Conservation (phyloP, 768 basidiomycete genomes). For the Neoboletus brunneissimus region DNA sequence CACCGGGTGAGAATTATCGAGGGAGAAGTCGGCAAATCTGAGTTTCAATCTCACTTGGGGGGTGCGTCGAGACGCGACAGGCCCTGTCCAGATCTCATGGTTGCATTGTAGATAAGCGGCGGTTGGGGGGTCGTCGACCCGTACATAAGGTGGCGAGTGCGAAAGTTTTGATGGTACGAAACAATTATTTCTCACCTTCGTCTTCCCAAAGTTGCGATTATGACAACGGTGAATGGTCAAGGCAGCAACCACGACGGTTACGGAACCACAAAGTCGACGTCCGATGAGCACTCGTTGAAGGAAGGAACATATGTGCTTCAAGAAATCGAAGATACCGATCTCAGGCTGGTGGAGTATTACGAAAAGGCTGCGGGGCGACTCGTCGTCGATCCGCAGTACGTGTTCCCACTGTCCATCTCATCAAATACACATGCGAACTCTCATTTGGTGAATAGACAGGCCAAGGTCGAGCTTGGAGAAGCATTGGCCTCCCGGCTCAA, state of each 20-base stretch:
- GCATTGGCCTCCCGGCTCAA: slow-evolving; percentile 44
- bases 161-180: background rate
- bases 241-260: background rate
- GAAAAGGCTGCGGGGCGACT: slow-evolving; percentile 56
- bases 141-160: background rate
- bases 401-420: background rate
- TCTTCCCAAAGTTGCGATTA: background rate
- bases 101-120: background rate
- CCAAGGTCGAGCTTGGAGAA: slow-evolving; percentile 49
- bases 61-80: too few species aligned
- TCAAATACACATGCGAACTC: too few species aligned
- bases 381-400: slow-evolving; percentile 60
- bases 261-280: background rate
- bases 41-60: background rate
- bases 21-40: background rate
- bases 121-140: too few species aligned
- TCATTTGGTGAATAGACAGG: slow-evolving; percentile 35
- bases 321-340: slow-evolving; percentile 27
- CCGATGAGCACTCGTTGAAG: slow-evolving; percentile 2
- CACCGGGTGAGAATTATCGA: too few species aligned
- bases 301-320: background rate
- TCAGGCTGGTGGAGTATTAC: slow-evolving; percentile 39
- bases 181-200: background rate
- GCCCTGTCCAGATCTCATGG: too few species aligned
- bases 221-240: background rate